Evolutionary conservation across 2,329 filamentous ascomycete genomes (phyloP).

Genomic region (Exophiala sp.): DNA sequence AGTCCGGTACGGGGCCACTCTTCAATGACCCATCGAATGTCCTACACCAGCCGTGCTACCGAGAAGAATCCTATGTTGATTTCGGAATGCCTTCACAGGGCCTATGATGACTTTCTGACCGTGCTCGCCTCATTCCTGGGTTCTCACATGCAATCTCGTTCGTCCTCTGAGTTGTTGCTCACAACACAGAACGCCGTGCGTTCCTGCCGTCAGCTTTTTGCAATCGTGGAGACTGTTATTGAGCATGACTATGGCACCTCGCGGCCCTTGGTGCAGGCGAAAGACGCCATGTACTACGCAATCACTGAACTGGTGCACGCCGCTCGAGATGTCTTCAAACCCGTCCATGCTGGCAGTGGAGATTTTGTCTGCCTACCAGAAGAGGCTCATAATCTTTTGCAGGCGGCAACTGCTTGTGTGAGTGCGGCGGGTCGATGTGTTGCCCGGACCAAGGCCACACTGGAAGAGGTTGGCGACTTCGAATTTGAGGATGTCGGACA

Average conservation of each 20-base stretch:
- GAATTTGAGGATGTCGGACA: conserved; percentile 43
- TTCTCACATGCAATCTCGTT: conserved; percentile 86
- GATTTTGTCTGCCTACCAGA: conserved; percentile 76
- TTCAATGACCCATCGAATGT: conserved; percentile 65
- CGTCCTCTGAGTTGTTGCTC: conserved; percentile 71
- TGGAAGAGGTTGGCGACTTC: conserved; percentile 86
- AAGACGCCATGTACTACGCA: conserved; percentile 69
- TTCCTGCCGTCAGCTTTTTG: conserved; percentile 72
- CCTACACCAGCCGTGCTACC: conserved; percentile 60
- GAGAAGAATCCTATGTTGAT: conserved; percentile 66
- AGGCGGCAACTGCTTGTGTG: conserved; percentile 79
- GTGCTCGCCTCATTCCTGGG: conserved; percentile 92
- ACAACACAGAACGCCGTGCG: conserved; percentile 78
- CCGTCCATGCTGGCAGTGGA: conserved; percentile 59
- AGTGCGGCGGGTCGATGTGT: conserved; percentile 87
- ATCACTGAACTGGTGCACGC: conserved; percentile 75
- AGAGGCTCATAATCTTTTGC: conserved; percentile 67
- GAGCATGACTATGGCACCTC: conserved; percentile 66
- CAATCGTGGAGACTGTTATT: conserved; percentile 75
- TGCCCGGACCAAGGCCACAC: conserved; percentile 73
- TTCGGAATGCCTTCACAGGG: conserved; percentile 71
- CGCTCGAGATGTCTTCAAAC: conserved; percentile 70
- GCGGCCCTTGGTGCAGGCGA: conserved; percentile 61
- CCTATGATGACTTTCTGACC: conserved; percentile 83
- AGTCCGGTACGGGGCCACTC: conserved; percentile 41